Conservation (phyloP, 768 basidiomycete species). For the Galerina sulciceps region DNA sequence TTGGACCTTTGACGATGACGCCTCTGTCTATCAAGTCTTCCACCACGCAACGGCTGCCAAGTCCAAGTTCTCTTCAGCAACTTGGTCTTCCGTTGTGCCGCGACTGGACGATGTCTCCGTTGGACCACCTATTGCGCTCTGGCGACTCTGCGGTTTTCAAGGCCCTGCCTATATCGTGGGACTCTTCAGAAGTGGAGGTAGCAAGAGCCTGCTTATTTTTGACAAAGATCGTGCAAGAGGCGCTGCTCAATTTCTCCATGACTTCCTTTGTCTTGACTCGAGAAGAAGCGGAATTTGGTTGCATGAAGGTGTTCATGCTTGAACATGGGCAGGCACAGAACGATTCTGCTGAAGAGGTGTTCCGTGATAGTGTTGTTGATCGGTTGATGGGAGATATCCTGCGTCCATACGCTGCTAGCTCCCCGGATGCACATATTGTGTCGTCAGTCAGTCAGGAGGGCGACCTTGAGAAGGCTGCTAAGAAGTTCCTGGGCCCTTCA, state of each 20-base stretch:
- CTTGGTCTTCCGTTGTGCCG: slow-evolving; percentile 50
- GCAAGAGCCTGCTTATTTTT: slow-evolving; percentile 71
- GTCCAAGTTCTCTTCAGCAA: slow-evolving; percentile 24
- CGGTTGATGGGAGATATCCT: slow-evolving; percentile 64
- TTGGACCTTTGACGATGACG: slow-evolving; percentile 56
- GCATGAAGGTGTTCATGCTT: slow-evolving; percentile 96
- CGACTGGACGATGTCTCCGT: slow-evolving; percentile 72
- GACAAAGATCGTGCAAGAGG: slow-evolving; percentile 50
- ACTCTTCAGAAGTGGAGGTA: slow-evolving; percentile 79
- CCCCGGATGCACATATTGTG: slow-evolving; percentile 3
- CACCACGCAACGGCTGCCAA: slow-evolving; percentile 58
- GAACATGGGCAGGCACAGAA: slow-evolving; percentile 76
- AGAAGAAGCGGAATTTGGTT: slow-evolving; percentile 69
- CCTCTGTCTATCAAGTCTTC: slow-evolving; percentile 58
- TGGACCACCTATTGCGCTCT: slow-evolving; percentile 84
- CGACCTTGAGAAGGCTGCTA: slow-evolving; percentile 47
- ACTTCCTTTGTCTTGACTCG: slow-evolving; percentile 46
- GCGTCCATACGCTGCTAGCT: slow-evolving; percentile 50
- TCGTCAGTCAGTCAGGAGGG: slow-evolving; percentile 11
- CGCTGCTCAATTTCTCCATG: slow-evolving; percentile 47
- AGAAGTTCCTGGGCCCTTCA: slow-evolving; percentile 59
- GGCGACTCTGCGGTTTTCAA: slow-evolving; percentile 72
- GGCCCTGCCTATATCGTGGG: slow-evolving; percentile 70
- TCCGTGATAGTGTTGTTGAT: slow-evolving; percentile 71
- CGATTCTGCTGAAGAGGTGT: slow-evolving; percentile 68